A percentile compares a stretch with the other conserved stretches of the same genome.
phyloP scores from a whole-genome alignment of 331 rosid genomes.

The Phaseolus coccineus region DNA sequence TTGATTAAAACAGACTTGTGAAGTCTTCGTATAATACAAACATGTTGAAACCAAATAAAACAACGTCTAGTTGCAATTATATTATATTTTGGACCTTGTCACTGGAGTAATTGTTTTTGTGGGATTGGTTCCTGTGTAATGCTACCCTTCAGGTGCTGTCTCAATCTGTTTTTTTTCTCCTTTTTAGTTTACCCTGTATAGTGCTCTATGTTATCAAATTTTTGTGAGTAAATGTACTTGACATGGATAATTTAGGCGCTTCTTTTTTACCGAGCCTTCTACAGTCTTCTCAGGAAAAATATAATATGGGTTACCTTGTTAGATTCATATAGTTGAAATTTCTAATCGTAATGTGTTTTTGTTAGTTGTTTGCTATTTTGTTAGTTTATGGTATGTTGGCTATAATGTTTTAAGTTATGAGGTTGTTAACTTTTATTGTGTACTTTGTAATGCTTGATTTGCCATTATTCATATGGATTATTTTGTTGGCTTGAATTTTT shows the following conservation, averaged over 20 bases:
- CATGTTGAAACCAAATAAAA: background rate
- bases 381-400: background rate
- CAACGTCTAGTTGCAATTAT: background rate
- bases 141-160: conserved; percentile 16
- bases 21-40: background rate
- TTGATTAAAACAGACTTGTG: background rate
- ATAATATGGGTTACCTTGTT: background rate
- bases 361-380: conserved; percentile 1
- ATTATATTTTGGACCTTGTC: background rate
- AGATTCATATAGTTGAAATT: background rate
- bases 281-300: background rate
- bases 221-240: background rate
- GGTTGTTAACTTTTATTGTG: background rate
- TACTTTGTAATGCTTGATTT: background rate
- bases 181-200: background rate
- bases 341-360: background rate
- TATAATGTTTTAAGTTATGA: background rate
- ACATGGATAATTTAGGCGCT: background rate
- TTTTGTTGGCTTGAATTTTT: background rate
- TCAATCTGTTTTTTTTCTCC: background rate
- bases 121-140: conserved; percentile 7
- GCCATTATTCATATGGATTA: conserved; percentile 2
- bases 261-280: background rate
- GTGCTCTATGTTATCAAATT: conserved; percentile 22
- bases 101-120: background rate